These are phyloP conservation scores for Hypoxylon intermedium DNA, from an alignment of 495 filamentous ascomycete species.

Conservation along the genomic window DNA sequence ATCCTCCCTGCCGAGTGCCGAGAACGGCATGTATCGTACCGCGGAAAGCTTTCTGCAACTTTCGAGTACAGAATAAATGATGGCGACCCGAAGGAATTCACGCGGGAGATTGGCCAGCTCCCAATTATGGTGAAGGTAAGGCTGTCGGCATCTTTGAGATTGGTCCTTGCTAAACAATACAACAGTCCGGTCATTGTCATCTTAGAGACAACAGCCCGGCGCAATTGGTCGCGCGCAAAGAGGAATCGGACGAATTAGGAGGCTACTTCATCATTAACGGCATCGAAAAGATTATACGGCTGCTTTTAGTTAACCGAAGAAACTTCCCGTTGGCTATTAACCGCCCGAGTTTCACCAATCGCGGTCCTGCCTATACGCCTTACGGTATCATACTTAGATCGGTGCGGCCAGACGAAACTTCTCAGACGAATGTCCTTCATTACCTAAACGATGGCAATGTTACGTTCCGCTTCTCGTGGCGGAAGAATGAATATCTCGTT, in stretches of 20 bases:
- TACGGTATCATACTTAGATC: constrained; percentile 90
- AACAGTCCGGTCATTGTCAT: constrained; percentile 85
- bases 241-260: constrained; percentile 91
- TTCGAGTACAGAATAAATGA: constrained; percentile 86
- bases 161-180: constrained; percentile 15
- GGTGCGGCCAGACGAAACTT: constrained; percentile 93
- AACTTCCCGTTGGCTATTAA: constrained; percentile 95
- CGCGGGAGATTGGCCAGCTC: constrained; percentile 84
- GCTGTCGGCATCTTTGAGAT: neutral
- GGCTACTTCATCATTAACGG: constrained; percentile 97
- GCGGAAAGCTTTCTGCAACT: constrained; percentile 80
- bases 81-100: constrained; percentile 77
- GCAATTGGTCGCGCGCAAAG: constrained; percentile 81
- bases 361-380: constrained; percentile 84
- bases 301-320: constrained; percentile 84
- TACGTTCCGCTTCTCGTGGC: constrained; percentile 96
- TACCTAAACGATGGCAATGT: constrained; percentile 95
- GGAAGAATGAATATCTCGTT: constrained; percentile 93
- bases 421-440: constrained; percentile 95
- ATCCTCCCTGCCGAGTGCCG: constrained; percentile 92
- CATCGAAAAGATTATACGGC: constrained; percentile 92
- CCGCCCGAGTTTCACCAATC: constrained; percentile 82
- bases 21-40: constrained; percentile 91
- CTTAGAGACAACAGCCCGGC: constrained; percentile 83
- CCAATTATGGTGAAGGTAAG: constrained; percentile 90